phyloP scores from a whole-genome alignment of 345 rosid genomes.

The Citrus cavaleriei region DNA sequence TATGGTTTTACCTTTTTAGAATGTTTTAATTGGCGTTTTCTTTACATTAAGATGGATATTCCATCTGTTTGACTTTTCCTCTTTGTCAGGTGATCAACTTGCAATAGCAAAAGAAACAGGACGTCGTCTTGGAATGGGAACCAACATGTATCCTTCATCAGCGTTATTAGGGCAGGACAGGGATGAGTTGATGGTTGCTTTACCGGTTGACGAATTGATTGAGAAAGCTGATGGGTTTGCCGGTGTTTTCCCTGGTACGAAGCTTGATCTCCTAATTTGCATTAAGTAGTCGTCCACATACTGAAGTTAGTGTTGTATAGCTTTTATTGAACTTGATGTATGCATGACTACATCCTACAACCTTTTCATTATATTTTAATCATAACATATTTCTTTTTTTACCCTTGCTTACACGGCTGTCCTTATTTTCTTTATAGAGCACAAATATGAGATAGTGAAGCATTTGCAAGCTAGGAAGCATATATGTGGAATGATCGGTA shows the following conservation, averaged over 20 bases:
- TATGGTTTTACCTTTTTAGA: background rate
- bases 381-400: background rate
- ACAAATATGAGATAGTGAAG: conserved; percentile 70
- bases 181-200: conserved; percentile 51
- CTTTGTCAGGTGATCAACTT: conserved; percentile 51
- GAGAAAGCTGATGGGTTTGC: conserved; percentile 69
- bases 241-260: conserved; percentile 68
- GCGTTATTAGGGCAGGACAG: conserved; percentile 54
- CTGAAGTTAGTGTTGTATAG: background rate
- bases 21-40: background rate
- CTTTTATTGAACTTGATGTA: background rate
- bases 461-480: conserved; percentile 70
- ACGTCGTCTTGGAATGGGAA: conserved; percentile 30
- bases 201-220: conserved; percentile 57
- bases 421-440: conserved; percentile 33
- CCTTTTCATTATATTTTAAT: background rate
- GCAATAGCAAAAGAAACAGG: conserved; percentile 72
- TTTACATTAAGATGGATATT: background rate
- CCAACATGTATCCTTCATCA: conserved; percentile 69
- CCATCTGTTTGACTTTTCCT: background rate
- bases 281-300: background rate
- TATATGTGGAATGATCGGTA: conserved; percentile 57
- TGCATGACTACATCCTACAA: background rate
- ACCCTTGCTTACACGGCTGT: background rate
- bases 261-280: background rate